Base-by-base conservation (phyloP, 2,329 filamentous ascomycete genomes). In the Beauveria caledonica region DNA sequence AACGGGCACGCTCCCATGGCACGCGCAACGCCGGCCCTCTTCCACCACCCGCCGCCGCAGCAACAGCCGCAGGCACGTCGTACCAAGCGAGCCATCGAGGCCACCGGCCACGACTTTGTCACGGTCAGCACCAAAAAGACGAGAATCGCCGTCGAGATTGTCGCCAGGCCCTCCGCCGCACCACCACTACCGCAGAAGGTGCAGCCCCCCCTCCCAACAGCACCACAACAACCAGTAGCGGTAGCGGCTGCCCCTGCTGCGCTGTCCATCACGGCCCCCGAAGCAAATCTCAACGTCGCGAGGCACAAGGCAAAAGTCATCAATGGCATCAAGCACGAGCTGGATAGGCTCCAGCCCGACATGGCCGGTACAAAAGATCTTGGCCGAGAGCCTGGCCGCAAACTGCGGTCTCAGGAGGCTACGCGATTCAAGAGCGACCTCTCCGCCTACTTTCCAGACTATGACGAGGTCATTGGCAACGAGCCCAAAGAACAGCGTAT, bases 381-480 rank as follows among this genome's bases (percentile, higher is more conserved):
- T 66, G 87, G 92, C 64, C 81, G 77, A 66, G 78, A 85, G 63
- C 86, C 89, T 66, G 88, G 92, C 64, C 81, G 83, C 68, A 93
- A 91, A 70, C 78, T 97, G 71, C 85, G 93, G 64, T 96, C 91
- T 57, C 89, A 95, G 68, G 91, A 96, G 68, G 89, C 88, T 11
- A 87, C 87, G 56, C 83, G 90, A 66, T 87, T 92, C 75, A 96
- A 95, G 80, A 97, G 92, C 74, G 92, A 97, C 70, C 80, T 97
- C 63, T 87, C 92, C 42, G 83, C 86, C 52, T 97, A 96, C 75
- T 97, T 97, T 70, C 86, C 89, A 57, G 92, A 95, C 69, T 97
- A 96, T 73, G 92, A 97, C 74, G 90, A 96, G 71, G 84, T 97
- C 66, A 91, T 97, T 75, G 92, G 90, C 63, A 90, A 95, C 70